These are phyloP conservation scores for Cupressus sempervirens DNA, from an alignment of 75 land plant species.

Conservation along the genomic window DNA sequence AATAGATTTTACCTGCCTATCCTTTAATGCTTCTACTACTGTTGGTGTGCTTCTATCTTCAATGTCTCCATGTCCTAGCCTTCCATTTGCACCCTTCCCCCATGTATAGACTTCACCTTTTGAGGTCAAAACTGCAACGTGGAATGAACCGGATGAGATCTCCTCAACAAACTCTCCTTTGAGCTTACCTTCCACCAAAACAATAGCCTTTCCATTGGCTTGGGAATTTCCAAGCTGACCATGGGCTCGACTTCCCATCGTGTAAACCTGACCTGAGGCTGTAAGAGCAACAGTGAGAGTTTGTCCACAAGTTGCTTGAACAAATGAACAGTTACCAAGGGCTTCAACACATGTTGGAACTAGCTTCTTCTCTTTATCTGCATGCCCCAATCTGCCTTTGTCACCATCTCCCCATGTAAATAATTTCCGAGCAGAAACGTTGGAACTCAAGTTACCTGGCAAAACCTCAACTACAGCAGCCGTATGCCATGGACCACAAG, in stretches of 20 bases:
- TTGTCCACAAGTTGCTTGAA: conserved; percentile 47
- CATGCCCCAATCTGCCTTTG: conserved; percentile 45
- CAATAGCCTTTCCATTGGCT: conserved; percentile 19
- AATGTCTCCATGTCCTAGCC: conserved; percentile 48
- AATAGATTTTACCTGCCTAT: conserved; percentile 33
- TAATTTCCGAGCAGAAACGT: conserved; percentile 29
- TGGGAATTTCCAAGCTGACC: conserved; percentile 44
- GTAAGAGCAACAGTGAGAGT: conserved; percentile 40
- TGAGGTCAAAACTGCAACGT: conserved; percentile 47
- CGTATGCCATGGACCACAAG: conserved; percentile 51
- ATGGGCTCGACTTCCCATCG: conserved; percentile 42
- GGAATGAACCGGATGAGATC: conserved; percentile 43
- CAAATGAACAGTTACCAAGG: conserved; percentile 36
- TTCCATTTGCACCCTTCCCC: conserved; percentile 61
- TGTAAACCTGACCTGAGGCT: conserved; percentile 36
- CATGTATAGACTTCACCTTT: conserved; percentile 46
- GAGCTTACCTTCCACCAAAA: conserved; percentile 28
- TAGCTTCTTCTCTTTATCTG: conserved; percentile 31
- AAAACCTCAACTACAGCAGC: conserved; percentile 41
- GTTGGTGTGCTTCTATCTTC: conserved; percentile 34
- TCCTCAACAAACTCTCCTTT: conserved; percentile 37
- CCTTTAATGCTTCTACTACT: conserved; percentile 38
- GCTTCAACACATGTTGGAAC: conserved; percentile 44
- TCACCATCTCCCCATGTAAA: conserved; percentile 62
- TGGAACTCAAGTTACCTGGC: conserved; percentile 3